Conservation (phyloP, 2,329 filamentous ascomycete species). For the Cytospora mali region DNA sequence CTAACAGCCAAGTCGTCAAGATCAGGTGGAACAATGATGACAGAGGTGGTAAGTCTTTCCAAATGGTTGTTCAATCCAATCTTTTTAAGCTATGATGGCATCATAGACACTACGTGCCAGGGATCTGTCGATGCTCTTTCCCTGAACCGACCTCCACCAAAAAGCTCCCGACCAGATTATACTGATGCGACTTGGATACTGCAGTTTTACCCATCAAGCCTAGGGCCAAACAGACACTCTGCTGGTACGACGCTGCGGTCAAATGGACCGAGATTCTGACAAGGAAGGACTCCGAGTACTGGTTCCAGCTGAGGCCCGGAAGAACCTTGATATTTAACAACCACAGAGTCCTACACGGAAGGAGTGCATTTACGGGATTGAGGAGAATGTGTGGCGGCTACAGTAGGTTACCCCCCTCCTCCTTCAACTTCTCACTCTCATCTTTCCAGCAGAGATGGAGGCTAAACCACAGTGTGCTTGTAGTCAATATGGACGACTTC, state of each 20-base stretch:
- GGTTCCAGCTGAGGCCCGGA: conserved; percentile 81
- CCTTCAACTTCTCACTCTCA: not conserved
- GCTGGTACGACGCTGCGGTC: conserved; percentile 80
- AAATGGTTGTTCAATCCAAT: not conserved
- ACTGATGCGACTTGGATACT: not conserved
- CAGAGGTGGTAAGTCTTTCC: conserved; percentile 52
- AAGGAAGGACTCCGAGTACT: conserved; percentile 68
- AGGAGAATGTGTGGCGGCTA: conserved; percentile 91
- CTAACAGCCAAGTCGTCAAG: not conserved
- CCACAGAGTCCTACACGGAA: conserved; percentile 89
- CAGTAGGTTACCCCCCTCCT: conserved; percentile 57
- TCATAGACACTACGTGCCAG: not conserved
- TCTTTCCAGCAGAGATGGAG: not conserved
- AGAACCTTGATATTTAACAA: conserved; percentile 88
- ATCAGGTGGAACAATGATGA: conserved; percentile 96
- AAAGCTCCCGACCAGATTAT: not conserved
- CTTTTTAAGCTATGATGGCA: not conserved
- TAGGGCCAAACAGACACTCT: conserved; percentile 43
- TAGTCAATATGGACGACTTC: conserved; percentile 81
- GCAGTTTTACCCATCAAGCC: conserved; percentile 58
- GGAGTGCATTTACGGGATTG: conserved; percentile 79
- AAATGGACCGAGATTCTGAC: conserved; percentile 73
- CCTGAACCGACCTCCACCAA: not conserved
- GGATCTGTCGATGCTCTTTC: not conserved
- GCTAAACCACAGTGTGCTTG: conserved; percentile 28